A percentile compares a stretch with the other conserved stretches of the same genome.
Evolutionary conservation across 2,329 filamentous ascomycete genomes (phyloP).

Genomic region (Aspergillaceae sp.): DNA sequence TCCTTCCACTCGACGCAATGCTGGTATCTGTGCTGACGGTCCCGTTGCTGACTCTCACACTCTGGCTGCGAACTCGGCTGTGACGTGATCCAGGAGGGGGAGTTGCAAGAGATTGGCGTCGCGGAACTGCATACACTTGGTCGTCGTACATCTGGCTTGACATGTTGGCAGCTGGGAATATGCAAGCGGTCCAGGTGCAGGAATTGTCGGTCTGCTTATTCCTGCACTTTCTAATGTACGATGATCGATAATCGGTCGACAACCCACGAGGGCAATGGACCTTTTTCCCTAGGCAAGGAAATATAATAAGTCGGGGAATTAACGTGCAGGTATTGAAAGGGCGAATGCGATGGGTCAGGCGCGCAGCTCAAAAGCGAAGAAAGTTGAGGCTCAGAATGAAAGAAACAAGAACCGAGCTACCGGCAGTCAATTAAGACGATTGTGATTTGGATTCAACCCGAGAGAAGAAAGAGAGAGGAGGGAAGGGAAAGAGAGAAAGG

Average conservation of each 20-base stretch:
- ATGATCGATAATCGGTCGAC: too few relatives aligned
- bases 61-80: slow-evolving; percentile 45
- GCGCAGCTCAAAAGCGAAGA: background rate
- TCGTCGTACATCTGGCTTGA: slow-evolving; percentile 30
- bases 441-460: too few relatives aligned
- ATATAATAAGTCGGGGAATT: background rate
- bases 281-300: background rate
- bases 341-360: slow-evolving; percentile 4
- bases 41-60: slow-evolving; percentile 70
- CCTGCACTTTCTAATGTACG: background rate
- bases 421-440: too few relatives aligned
- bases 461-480: background rate
- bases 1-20: slow-evolving; percentile 55
- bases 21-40: slow-evolving; percentile 81
- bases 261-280: too few relatives aligned
- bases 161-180: slow-evolving; percentile 18
- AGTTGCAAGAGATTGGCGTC: slow-evolving; percentile 46
- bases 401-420: too few relatives aligned
- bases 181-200: background rate
- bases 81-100: slow-evolving; percentile 33
- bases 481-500: background rate
- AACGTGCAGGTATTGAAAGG: background rate
- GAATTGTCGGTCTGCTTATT: background rate
- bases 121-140: slow-evolving; percentile 47
- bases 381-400: too few relatives aligned